Evolutionary conservation across 345 rosid species (phyloP), one percentile per base, ranked within the genome.

Genomic region (Eucalyptus lansdowneana): DNA sequence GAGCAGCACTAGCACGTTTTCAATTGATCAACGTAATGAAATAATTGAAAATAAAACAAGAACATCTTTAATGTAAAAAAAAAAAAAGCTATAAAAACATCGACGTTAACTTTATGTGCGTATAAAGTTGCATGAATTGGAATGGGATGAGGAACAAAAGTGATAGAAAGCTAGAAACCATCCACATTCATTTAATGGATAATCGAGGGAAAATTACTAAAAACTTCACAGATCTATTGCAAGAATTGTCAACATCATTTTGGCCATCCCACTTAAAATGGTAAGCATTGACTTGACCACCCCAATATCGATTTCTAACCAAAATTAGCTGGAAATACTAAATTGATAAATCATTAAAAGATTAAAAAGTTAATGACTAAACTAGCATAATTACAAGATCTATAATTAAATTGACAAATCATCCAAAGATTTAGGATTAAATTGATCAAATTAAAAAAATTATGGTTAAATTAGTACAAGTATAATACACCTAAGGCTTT

Each of bases 1-100:
- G 3, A 62, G 31, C 1, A 0, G 6, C 0, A 0, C 2, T 56
- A 56, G 1, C 31, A 12, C 4, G 1, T 13, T 29, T 62, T 27
- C 9, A 29, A 1, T 62, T 12, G 16, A 62, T 62, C 31, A 12
- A 62, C 16, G 17, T 27, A 27, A 12, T 6, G 69, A 62, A 62
- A 62, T 62, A 27, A 6, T 27, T 62, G 3, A 12, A 27, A 27
- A 62, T 62, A 53, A 53, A 53, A 21, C 0, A 1, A 53, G 58
- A 53, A 53, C 0, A 8, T 53, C 25, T 53, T 53, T 21, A 4
- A 53, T 19, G 3, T 1, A 19, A 60, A 12, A 27, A 45, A 25
- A 12, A 60, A 6, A 6, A 27, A 27, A 3, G 31, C 16, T 13
- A 62, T 27, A 12, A 62, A 62, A 29, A 62, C 8, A 11, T 12